Percentiles rank a stretch among this genome's conserved stretches.
Evolutionary conservation across 768 basidiomycete genomes (phyloP).

Genomic region (Podaxis sp.): DNA sequence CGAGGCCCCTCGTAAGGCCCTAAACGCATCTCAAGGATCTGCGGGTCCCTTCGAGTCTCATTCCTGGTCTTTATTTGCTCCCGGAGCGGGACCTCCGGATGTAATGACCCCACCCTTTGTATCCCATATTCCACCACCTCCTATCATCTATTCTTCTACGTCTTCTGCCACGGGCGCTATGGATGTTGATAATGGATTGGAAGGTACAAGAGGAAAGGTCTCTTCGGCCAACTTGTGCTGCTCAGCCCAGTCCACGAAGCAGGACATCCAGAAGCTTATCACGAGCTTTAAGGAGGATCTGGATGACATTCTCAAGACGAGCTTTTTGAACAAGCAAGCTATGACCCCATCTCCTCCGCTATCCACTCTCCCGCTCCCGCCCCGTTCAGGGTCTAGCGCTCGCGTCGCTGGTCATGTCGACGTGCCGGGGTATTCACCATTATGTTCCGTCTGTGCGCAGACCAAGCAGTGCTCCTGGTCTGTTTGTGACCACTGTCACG

Average conservation of each 20-base stretch:
- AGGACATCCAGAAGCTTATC: constrained; percentile 24
- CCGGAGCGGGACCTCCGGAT: constrained; percentile 10
- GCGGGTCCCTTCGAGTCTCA: neutral
- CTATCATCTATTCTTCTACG: constrained; percentile 31
- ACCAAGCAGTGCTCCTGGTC: constrained; percentile 32
- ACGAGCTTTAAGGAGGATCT: constrained; percentile 21
- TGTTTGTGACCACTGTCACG: constrained; percentile 36
- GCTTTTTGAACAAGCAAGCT: neutral
- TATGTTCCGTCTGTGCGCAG: constrained; percentile 36
- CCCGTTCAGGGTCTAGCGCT: constrained; percentile 13
- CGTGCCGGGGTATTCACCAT: neutral
- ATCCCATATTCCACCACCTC: constrained; percentile 34
- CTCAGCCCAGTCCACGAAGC: constrained; percentile 22
- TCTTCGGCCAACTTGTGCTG: constrained; percentile 18
- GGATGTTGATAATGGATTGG: constrained; percentile 18
- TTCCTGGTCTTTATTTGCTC: constrained; percentile 10
- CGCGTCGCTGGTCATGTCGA: constrained; percentile 14
- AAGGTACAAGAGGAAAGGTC: constrained; percentile 23
- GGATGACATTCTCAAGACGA: constrained; percentile 11
- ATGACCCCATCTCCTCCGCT: constrained; percentile 7
- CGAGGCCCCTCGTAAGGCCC: constrained; percentile 40
- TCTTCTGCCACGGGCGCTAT: constrained; percentile 21
- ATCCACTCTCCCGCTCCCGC: constrained; percentile 8
- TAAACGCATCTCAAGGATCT: constrained; percentile 14
- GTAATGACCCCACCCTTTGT: constrained; percentile 26